Evolutionary conservation across 1,139 yeast species (phyloP).

Genomic region (Diutina sp.): DNA sequence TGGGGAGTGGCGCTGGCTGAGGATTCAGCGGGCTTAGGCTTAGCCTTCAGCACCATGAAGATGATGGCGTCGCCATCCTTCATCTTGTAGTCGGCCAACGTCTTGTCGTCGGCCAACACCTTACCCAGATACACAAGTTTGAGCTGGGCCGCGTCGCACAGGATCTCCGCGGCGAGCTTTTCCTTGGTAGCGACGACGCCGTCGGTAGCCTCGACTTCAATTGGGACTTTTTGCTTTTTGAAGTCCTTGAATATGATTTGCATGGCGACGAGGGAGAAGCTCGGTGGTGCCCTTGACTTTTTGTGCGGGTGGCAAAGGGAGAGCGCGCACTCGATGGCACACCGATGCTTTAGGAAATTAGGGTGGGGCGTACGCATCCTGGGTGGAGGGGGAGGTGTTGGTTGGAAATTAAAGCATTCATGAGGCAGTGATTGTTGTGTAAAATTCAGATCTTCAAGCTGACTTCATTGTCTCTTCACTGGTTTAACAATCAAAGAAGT

Average conservation of each 20-base stretch:
- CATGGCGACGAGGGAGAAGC: slow-evolving; percentile 25
- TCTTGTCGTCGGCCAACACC: slow-evolving; percentile 74
- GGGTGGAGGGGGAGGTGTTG: not conserved
- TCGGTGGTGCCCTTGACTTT: not conserved
- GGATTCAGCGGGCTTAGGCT: slow-evolving; percentile 11
- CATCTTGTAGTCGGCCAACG: slow-evolving; percentile 58
- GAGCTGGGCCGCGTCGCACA: slow-evolving; percentile 62
- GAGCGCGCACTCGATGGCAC: not conserved
- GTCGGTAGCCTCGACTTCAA: slow-evolving; percentile 62
- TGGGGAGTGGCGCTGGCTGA: slow-evolving; percentile 9
- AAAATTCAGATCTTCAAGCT: no score
- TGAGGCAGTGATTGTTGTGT: no score
- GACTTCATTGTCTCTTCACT: no score
- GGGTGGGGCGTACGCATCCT: not conserved
- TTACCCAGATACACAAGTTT: slow-evolving; percentile 90
- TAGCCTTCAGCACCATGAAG: slow-evolving; percentile 67
- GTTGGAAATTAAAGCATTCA: not conserved
- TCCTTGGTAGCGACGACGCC: slow-evolving; percentile 66
- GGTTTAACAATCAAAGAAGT: no score
- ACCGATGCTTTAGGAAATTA: not conserved
- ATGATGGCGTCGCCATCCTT: slow-evolving; percentile 87
- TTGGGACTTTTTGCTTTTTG: slow-evolving; percentile 76
- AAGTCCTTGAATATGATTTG: slow-evolving; percentile 81
- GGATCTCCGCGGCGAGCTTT: slow-evolving; percentile 54
- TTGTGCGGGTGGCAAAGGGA: not conserved